Conservation (phyloP, 805 yeast species). For the Nakazawaea populi region DNA sequence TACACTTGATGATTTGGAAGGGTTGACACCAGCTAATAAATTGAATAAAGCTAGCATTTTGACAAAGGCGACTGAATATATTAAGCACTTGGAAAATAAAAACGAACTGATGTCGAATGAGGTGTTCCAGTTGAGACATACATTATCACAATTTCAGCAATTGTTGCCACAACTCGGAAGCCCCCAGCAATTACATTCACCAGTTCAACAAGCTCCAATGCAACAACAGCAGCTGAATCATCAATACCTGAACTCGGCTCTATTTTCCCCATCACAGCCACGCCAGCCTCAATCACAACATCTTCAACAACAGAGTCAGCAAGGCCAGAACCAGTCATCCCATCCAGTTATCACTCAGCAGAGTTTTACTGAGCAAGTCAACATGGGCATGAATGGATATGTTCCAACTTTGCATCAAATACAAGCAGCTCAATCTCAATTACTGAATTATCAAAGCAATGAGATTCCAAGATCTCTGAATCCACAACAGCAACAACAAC, state of each 20-base stretch:
- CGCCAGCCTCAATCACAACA: conserved; percentile 5
- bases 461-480: conserved; percentile 1
- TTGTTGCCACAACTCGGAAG: conserved; percentile 2
- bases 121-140: conserved; percentile 37
- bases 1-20: conserved; percentile 52
- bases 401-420: conserved; percentile 10
- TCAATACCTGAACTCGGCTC: conserved; percentile 7
- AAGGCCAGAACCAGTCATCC: conserved; percentile 4
- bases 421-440: conserved; percentile 10
- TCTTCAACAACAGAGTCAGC: conserved; percentile 10
- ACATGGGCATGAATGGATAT: conserved; percentile 10
- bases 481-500: conserved; percentile 1
- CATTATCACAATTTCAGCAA: conserved; percentile 13
- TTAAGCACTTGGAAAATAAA: conserved; percentile 60
- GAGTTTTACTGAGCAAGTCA: conserved; percentile 7
- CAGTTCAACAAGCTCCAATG: not conserved
- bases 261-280: conserved; percentile 4
- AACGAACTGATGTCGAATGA: conserved; percentile 48
- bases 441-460: conserved; percentile 2
- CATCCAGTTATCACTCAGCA: conserved; percentile 9
- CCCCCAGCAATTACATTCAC: conserved; percentile 4
- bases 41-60: conserved; percentile 74
- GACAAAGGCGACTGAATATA: conserved; percentile 76
- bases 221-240: conserved; percentile 1
- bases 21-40: conserved; percentile 68